These are phyloP conservation scores for Phaeosphaeria sp. DNA, from an alignment of 2,329 filamentous ascomycete genomes.

Conservation along the genomic window DNA sequence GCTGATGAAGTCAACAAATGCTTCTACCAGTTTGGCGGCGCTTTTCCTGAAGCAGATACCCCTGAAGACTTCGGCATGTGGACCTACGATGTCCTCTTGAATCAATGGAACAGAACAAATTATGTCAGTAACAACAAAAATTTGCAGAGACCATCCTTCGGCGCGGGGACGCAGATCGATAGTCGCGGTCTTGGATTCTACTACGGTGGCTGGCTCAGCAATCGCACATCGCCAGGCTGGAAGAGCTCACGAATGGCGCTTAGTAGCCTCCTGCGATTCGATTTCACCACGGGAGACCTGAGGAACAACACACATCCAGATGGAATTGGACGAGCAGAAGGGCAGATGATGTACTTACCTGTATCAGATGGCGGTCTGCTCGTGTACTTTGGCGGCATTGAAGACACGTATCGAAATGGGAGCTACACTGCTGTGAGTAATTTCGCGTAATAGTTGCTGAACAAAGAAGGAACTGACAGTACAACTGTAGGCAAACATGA, in stretches of 20 bases:
- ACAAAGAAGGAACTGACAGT: not conserved
- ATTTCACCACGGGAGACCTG: conserved; percentile 60
- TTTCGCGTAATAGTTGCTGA: not conserved
- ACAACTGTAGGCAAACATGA: not conserved
- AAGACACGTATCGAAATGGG: conserved; percentile 56
- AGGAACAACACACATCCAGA: conserved; percentile 63
- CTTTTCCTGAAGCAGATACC: conserved; percentile 49
- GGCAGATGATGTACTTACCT: conserved; percentile 66
- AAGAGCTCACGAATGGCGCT: conserved; percentile 56
- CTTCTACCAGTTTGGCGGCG: conserved; percentile 68
- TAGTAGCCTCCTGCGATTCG: conserved; percentile 62
- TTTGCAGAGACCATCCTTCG: conserved; percentile 61
- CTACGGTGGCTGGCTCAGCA: conserved; percentile 68
- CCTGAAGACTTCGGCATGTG: conserved; percentile 60
- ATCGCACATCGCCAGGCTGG: conserved; percentile 61
- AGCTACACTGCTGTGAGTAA: conserved; percentile 49
- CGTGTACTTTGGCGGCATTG: conserved; percentile 67
- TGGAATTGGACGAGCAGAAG: conserved; percentile 62
- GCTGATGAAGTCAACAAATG: conserved; percentile 67
- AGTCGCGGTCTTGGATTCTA: conserved; percentile 65
- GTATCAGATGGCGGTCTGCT: conserved; percentile 66
- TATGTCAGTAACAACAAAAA: conserved; percentile 39
- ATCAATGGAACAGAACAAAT: conserved; percentile 62
- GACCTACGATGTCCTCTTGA: conserved; percentile 63
- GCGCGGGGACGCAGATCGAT: conserved; percentile 63